These are phyloP conservation scores for Incumbomyces delicatus DNA, from an alignment of 2,329 filamentous ascomycete species.

Conservation along the genomic window DNA sequence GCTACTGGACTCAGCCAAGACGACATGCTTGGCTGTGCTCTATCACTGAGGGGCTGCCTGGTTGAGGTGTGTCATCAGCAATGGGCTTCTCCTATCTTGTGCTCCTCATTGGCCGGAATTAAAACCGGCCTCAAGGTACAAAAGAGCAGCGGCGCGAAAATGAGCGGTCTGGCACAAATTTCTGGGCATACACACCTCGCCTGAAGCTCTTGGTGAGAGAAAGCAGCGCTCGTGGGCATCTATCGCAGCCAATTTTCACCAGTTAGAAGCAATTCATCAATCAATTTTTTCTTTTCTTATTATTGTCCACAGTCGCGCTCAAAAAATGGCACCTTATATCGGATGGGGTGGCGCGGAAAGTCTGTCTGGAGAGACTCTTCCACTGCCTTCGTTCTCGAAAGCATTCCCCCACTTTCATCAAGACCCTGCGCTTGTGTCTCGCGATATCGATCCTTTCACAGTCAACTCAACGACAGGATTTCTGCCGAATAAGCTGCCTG, in stretches of 20 bases:
- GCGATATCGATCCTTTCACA: conserved; percentile 37
- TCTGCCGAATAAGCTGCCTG: conserved; percentile 31
- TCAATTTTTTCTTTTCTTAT: too few relatives aligned
- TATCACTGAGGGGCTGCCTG: background rate
- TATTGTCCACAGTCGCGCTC: too few relatives aligned
- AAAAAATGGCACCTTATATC: background rate
- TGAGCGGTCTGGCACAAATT: too few relatives aligned
- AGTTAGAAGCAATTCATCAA: too few relatives aligned
- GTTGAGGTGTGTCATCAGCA: background rate
- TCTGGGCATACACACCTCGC: too few relatives aligned
- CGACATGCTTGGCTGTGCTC: background rate
- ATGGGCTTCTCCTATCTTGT: conserved; percentile 20
- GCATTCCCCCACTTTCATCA: conserved; percentile 36
- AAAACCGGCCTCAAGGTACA: conserved; percentile 18
- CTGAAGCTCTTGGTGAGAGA: too few relatives aligned
- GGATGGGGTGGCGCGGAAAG: background rate
- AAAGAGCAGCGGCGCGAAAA: conserved; percentile 4
- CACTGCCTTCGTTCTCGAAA: conserved; percentile 29
- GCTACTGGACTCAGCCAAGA: too few relatives aligned
- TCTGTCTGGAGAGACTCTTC: conserved; percentile 11
- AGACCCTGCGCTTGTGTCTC: conserved; percentile 32
- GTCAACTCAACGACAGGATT: conserved; percentile 39
- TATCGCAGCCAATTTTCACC: too few relatives aligned
- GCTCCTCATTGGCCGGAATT: conserved; percentile 18
- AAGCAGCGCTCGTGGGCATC: too few relatives aligned